phyloP scores from a whole-genome alignment of 345 rosid genomes.

The Combretum micranthum region DNA sequence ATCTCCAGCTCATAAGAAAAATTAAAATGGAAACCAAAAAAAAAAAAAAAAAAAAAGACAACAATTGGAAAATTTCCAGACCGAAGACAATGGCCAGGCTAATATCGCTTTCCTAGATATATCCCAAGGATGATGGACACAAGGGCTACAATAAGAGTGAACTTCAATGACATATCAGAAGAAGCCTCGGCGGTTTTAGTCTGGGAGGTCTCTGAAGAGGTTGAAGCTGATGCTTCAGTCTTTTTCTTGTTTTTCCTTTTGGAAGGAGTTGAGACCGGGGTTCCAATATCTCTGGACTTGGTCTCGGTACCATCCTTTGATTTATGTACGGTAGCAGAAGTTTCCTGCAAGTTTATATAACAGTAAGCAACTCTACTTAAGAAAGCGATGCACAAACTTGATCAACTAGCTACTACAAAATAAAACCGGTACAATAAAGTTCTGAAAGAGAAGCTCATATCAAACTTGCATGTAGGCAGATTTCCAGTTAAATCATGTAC shows the following conservation, averaged over 20 bases:
- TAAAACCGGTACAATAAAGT: too few species aligned
- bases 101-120: conserved; percentile 74
- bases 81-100: conserved; percentile 6
- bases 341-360: conserved; percentile 29
- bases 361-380: neutral
- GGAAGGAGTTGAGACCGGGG: conserved; percentile 41
- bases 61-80: neutral
- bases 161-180: conserved; percentile 34
- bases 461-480: too few species aligned
- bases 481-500: too few species aligned
- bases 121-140: conserved; percentile 68
- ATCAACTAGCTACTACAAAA: too few species aligned
- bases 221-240: conserved; percentile 38
- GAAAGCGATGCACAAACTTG: neutral
- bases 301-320: conserved; percentile 40
- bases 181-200: conserved; percentile 29
- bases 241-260: conserved; percentile 79
- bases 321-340: conserved; percentile 1
- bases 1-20: neutral
- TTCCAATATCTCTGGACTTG: conserved; percentile 71
- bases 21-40: neutral
- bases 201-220: conserved; percentile 22
- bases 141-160: conserved; percentile 60
- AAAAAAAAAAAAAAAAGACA: conserved; percentile 5
- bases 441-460: too few species aligned